Evolutionary conservation across 2,329 filamentous ascomycete genomes (phyloP), one percentile per base, ranked within the genome.

Genomic region (Ceratocystis cubensis): DNA sequence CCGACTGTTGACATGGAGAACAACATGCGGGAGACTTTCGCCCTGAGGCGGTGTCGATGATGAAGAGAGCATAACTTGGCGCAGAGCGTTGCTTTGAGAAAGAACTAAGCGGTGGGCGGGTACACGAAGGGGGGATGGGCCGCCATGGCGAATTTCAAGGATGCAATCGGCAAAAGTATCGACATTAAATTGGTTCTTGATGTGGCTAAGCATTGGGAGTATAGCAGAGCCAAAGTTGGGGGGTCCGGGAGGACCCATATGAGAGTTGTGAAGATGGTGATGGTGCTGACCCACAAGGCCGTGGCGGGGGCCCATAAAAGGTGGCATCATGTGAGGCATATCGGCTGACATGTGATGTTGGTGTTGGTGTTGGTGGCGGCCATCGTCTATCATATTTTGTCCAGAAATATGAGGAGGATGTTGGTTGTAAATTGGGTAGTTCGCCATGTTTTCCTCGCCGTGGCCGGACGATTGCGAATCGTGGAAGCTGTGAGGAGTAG

Each of bases 401-500:
- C 30, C 53, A 46, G 69, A 61, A 71, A 74, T 59, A 71, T 30
- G 56, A 28, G 61, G 28, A 28, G 61, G 61, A 17, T 30, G 61
- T 48, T 63, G 61, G 44, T 37, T 63, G 61, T 63, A 63, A 3
- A 64, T 56, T 7, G 63, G 61, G 22, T 53, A 44, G 71, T 41
- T 62, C 56, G 64, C 65, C 56, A 67, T 48, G 37, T 75, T 76
- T 13, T 81, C 79, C 48, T 79, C 79, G 17, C 75, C 77, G 56
- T 79, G 78, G 4, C 75, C 77, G 1, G 83, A 84, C 45, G 82
- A 79, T 68, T 85, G 84, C 1, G 84, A 86, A 45, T 80, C 83
- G 66, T 84, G 84, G 71, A 84, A 84, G 73, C 83, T 86, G 69
- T 83, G 67, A 22, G 83, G 81, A 1, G 82, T 84, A 1, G 80